A percentile compares a stretch with the other conserved stretches of the same genome.
Evolutionary conservation across 208 protist species (phyloP).

Genomic region (Crithidia sp.): DNA sequence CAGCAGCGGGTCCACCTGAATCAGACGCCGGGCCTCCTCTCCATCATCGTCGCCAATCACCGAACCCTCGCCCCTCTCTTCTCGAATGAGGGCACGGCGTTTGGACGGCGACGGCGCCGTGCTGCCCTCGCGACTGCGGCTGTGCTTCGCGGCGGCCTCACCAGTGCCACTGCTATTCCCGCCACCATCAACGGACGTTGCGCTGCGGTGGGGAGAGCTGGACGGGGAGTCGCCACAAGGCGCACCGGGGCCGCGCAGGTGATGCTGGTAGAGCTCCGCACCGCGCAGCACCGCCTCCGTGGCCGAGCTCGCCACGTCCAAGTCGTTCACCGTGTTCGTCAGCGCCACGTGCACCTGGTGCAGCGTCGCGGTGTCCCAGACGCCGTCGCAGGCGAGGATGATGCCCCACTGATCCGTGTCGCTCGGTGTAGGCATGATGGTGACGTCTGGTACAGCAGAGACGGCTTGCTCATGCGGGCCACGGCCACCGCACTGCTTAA

Average conservation of each 20-base stretch:
- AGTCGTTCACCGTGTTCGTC: slow-evolving; percentile 69
- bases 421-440: slow-evolving; percentile 59
- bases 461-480: slow-evolving; percentile 73
- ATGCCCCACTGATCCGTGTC: slow-evolving; percentile 64
- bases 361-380: slow-evolving; percentile 82
- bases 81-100: background rate
- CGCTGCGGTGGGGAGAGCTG: slow-evolving; percentile 6
- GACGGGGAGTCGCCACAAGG: background rate
- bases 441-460: slow-evolving; percentile 64
- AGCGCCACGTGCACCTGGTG: slow-evolving; percentile 81
- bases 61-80: slow-evolving; percentile 9
- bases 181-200: background rate
- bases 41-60: slow-evolving; percentile 18
- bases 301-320: slow-evolving; percentile 58
- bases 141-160: background rate
- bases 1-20: slow-evolving; percentile 51
- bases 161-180: background rate
- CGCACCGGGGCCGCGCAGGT: slow-evolving; percentile 26
- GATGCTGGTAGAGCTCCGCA: slow-evolving; percentile 42
- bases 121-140: background rate
- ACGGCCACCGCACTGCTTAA: slow-evolving; percentile 82
- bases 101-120: slow-evolving; percentile 1
- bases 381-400: slow-evolving; percentile 82
- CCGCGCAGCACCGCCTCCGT: slow-evolving; percentile 55
- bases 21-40: slow-evolving; percentile 1